Conservation (phyloP, 352 stramenopile genomes). For the Phytophthora kernoviae region DNA sequence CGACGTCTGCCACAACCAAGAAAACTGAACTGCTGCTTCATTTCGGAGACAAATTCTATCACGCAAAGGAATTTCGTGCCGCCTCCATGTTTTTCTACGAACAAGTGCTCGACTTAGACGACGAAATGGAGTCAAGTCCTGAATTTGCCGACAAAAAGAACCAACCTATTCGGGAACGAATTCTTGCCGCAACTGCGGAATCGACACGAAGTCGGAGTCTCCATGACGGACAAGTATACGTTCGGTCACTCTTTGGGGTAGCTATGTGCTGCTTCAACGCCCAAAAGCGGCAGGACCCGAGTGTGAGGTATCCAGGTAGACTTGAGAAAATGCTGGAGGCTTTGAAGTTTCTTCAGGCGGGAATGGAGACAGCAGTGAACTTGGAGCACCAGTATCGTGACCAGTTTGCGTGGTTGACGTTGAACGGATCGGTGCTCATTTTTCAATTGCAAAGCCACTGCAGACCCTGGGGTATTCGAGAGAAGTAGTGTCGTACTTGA, state of each 20-base stretch:
- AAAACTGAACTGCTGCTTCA: slow-evolving; percentile 49
- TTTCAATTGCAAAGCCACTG: slow-evolving; percentile 60
- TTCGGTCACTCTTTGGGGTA: slow-evolving; percentile 49
- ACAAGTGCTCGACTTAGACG: slow-evolving; percentile 31
- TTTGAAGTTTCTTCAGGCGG: slow-evolving; percentile 40
- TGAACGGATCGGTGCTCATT: slow-evolving; percentile 70
- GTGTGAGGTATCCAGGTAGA: slow-evolving; percentile 50
- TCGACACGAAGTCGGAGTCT: neutral
- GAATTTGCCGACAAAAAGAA: neutral
- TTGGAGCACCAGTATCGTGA: slow-evolving; percentile 40
- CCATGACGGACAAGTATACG: slow-evolving; percentile 33
- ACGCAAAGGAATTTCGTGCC: slow-evolving; percentile 47
- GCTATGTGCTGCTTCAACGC: slow-evolving; percentile 50
- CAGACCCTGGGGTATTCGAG: slow-evolving; percentile 48
- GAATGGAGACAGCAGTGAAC: slow-evolving; percentile 46
- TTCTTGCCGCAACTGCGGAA: slow-evolving; percentile 6
- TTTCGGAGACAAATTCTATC: slow-evolving; percentile 59
- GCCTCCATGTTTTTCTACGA: slow-evolving; percentile 60
- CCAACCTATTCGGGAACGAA: slow-evolving; percentile 12
- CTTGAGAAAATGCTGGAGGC: slow-evolving; percentile 53
- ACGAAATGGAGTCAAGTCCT: neutral
- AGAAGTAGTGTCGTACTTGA: slow-evolving; percentile 65
- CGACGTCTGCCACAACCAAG: slow-evolving; percentile 31
- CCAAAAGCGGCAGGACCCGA: slow-evolving; percentile 37
- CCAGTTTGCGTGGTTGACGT: slow-evolving; percentile 56